Evolutionary conservation across 1,284 basidiomycete species (phyloP), one percentile per base, ranked within the genome.

Genomic region (Ceratorhiza oryzae-sativae): DNA sequence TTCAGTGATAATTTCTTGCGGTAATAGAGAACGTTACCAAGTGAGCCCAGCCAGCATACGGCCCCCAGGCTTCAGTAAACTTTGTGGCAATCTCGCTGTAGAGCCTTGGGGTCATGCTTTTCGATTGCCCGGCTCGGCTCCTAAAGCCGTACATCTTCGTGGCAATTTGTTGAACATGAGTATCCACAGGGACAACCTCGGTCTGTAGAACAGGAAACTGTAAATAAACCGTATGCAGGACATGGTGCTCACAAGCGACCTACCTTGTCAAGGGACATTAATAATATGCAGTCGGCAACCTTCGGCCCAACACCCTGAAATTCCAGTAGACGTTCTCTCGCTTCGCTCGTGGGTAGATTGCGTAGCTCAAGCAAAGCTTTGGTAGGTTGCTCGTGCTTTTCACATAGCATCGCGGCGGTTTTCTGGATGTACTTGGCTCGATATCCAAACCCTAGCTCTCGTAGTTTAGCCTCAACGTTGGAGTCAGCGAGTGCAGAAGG

Each of bases 261-360:
- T 76, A 92, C 92, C 85, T 97, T 95, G 80, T 98, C 94, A 71
- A 98, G 80, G 76, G 94, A 95, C 93, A 99, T 98, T 27, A 99
- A 83, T 67, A 98, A 82, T 39, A 99, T 85, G 78, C 97, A 99
- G 79, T 98, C 97, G 0, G 93, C 94, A 0, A 98, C 95, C 80
- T 99, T 99, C 41, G 95, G 87, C 0, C 97, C 97, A 0, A 99
- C 94, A 0, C 97, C 97, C 53, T 93, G 87, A 75, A 95, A 88
- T 77, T 86, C 88, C 45, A 97, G 81, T 23, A 99, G 84, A 75
- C 91, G 87, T 41, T 86, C 84, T 72, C 95, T 84, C 18, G 93
- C 94, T 27, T 86, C 84, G 0, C 79, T 77, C 1, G 91, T 92
- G 23, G 79, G 77, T 73, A 80, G 73, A 0, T 77, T 77, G 71